These are phyloP conservation scores for Isabelozyma heimii DNA, from an alignment of 805 yeast species.

Conservation along the genomic window DNA sequence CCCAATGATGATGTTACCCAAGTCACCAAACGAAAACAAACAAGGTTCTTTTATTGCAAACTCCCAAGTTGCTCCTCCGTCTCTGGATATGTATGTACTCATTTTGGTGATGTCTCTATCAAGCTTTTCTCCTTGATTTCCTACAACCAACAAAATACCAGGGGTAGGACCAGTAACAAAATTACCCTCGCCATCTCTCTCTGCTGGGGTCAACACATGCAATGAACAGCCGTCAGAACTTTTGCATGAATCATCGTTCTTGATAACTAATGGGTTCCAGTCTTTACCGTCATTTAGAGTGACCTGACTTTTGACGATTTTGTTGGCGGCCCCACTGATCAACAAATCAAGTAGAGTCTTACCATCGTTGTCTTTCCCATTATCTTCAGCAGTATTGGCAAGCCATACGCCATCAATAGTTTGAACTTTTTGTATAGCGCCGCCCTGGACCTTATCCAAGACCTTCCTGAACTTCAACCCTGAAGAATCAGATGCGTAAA, in stretches of 20 bases:
- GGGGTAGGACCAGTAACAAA: slow-evolving; percentile 54
- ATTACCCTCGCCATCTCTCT: slow-evolving; percentile 40
- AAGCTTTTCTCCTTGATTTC: slow-evolving; percentile 26
- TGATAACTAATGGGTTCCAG: slow-evolving; percentile 49
- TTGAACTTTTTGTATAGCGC: slow-evolving; percentile 44
- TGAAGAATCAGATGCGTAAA: slow-evolving; percentile 55
- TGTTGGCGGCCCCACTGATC: slow-evolving; percentile 14
- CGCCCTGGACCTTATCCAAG: slow-evolving; percentile 42
- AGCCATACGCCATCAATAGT: slow-evolving; percentile 64
- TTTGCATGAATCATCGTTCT: slow-evolving; percentile 44
- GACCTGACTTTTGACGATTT: slow-evolving; percentile 30
- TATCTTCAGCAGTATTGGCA: slow-evolving; percentile 33
- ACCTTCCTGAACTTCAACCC: slow-evolving; percentile 50
- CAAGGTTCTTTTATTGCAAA: slow-evolving; percentile 52
- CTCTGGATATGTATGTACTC: slow-evolving; percentile 63
- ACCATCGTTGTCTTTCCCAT: slow-evolving; percentile 10
- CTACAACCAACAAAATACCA: slow-evolving; percentile 39
- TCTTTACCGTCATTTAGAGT: slow-evolving; percentile 53
- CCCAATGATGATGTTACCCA: slow-evolving; percentile 70
- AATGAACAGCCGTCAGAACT: slow-evolving; percentile 49
- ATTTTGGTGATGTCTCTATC: slow-evolving; percentile 9
- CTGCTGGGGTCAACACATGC: slow-evolving; percentile 31
- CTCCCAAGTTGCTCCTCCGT: slow-evolving; percentile 77
- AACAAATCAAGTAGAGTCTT: slow-evolving; percentile 24
- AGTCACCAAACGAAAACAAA: slow-evolving; percentile 66